Evolutionary conservation across 139 green algal genomes (phyloP), one percentile per base, ranked within the genome.

Genomic region (Auxenochlorella pyrenoidosa): DNA sequence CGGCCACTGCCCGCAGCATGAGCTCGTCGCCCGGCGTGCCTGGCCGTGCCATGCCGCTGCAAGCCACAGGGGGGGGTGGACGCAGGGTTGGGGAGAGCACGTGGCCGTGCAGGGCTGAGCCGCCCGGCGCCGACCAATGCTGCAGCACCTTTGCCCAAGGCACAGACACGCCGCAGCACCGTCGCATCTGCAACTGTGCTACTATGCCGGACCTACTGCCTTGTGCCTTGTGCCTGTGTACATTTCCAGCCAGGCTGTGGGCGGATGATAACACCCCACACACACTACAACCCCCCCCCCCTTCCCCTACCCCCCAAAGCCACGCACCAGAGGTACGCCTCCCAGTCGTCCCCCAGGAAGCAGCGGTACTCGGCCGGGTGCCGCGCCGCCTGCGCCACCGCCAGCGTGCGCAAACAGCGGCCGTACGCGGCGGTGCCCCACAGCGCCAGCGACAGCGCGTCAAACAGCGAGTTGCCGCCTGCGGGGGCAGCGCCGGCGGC

Each of bases 321-420:
- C n/a, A n/a, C n/a, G n/a, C n/a, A n/a, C n/a, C n/a, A n/a, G n/a
- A 89, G 34, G 60, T 93, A 93, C 24, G 30, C 66, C 38, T 87
- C 32, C n/a, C 86, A 90, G 63, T 93, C 90, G 13, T 91, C 83
- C 15, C 90, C 90, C n/a, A 93, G 85, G 59, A 93, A 92, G 32
- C 63, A 70, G 18, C 32, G 36, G 51, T 93, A 93, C 77, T 90
- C 82, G 16, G 54, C 75, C 2, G 85, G 75, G 32, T 91, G 73
- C 26, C 38, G 3, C 6, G 51, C 44, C 21, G 87, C 87, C 18
- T 82, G 79, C 4, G 44, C 41, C 22, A 91, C 88, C 44, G 76
- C 82, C 30, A 86, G 47, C 26, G 87, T 32, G 32, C 82, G 82
- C 66, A 91, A 82, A 13, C 44, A 18, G 19, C 28, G 58, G 15